phyloP scores from a whole-genome alignment of 345 rosid genomes.

The Aegle marmelos region DNA sequence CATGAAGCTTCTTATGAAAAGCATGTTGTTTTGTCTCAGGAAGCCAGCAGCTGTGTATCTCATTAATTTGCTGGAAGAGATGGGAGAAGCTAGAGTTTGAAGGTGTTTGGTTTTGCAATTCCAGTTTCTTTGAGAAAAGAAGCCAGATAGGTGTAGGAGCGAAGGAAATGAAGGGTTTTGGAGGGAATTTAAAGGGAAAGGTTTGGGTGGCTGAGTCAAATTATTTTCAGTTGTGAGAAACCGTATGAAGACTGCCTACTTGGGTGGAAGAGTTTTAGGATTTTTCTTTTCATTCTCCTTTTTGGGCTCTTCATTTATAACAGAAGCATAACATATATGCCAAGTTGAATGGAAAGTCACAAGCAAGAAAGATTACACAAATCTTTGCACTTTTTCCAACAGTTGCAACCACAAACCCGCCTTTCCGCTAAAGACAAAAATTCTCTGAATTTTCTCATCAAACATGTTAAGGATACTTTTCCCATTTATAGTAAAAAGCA shows the following conservation, averaged over 20 bases:
- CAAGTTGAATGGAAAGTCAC: constrained; percentile 68
- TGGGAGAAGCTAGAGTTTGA: constrained; percentile 20
- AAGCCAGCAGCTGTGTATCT: constrained; percentile 34
- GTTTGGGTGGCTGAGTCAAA: constrained; percentile 61
- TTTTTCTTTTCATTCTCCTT: constrained; percentile 34
- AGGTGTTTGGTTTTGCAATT: constrained; percentile 26
- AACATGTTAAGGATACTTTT: constrained; percentile 34
- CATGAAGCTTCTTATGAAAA: constrained; percentile 49
- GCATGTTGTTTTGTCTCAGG: constrained; percentile 44
- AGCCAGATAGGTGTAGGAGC: constrained; percentile 30
- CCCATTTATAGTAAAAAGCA: constrained; percentile 26
- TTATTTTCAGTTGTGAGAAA: constrained; percentile 46
- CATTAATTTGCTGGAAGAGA: constrained; percentile 36
- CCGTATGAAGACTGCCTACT: constrained; percentile 69
- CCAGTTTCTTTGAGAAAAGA: constrained; percentile 15
- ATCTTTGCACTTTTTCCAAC: constrained; percentile 77
- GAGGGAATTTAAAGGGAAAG: constrained; percentile 51
- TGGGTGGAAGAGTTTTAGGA: constrained; percentile 54
- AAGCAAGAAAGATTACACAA: constrained; percentile 68
- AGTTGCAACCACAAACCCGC: constrained; percentile 65
- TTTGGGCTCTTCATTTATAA: constrained; percentile 31
- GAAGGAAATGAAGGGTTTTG: constrained; percentile 37
- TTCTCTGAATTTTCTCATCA: constrained; percentile 31
- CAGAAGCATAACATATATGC: constrained; percentile 53
- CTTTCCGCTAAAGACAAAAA: constrained; percentile 49